phyloP scores from a whole-genome alignment of 2,329 filamentous ascomycete species.

The Fusarium robinianum region DNA sequence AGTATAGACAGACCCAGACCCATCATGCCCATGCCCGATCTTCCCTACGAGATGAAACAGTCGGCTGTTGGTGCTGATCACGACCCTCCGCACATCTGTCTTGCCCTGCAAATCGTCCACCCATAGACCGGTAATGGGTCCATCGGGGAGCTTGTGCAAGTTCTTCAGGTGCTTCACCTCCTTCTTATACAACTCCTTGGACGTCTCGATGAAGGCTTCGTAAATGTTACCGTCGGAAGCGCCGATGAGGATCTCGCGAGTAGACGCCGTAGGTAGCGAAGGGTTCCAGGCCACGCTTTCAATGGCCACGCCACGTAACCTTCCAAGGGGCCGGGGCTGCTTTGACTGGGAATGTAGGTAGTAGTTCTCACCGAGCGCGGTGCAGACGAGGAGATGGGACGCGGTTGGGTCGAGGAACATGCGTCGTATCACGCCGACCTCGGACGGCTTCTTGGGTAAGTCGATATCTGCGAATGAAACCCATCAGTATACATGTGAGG shows the following conservation, averaged over 20 bases:
- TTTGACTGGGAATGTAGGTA: conserved; percentile 96
- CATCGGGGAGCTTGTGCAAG: conserved; percentile 81
- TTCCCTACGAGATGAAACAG: conserved; percentile 83
- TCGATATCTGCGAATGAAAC: conserved; percentile 76
- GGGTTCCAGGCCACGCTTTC: conserved; percentile 96
- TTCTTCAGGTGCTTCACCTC: conserved; percentile 91
- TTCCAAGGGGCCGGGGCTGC: conserved; percentile 78
- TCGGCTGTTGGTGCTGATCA: conserved; percentile 78
- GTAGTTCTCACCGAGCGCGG: conserved; percentile 91
- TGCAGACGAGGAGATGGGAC: conserved; percentile 90
- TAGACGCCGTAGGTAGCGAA: conserved; percentile 88
- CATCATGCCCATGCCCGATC: conserved; percentile 75
- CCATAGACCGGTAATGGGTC: conserved; percentile 83
- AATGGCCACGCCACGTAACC: conserved; percentile 83
- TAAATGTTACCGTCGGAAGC: conserved; percentile 94
- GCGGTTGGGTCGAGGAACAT: conserved; percentile 98
- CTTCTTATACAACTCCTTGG: conserved; percentile 91
- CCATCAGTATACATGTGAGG: conserved; percentile 17
- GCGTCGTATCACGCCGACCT: conserved; percentile 88
- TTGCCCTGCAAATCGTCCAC: conserved; percentile 72
- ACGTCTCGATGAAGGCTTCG: conserved; percentile 92
- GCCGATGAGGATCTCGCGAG: conserved; percentile 89
- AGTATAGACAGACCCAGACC: conserved; percentile 82
- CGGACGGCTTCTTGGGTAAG: conserved; percentile 87
- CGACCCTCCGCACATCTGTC: conserved; percentile 73